Evolutionary conservation across 1,139 yeast species (phyloP).

Genomic region (Candida neerlandica): DNA sequence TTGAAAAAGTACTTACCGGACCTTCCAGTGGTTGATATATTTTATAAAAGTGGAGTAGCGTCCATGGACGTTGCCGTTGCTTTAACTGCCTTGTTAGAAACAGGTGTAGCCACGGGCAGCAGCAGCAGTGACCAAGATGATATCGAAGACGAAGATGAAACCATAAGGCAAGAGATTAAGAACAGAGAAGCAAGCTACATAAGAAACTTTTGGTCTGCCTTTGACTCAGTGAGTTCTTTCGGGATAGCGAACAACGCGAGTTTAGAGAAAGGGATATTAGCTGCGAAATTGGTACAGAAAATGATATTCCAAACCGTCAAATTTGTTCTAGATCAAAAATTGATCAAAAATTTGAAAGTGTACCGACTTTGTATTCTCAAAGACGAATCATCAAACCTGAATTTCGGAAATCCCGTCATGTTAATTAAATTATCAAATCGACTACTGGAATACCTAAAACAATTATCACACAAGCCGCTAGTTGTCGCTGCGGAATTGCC

Average conservation of each 20-base stretch:
- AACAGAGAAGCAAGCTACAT: slow-evolving; percentile 76
- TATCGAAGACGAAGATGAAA: slow-evolving; percentile 35
- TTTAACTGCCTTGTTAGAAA: slow-evolving; percentile 77
- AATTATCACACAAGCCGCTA: slow-evolving; percentile 72
- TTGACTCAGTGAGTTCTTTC: slow-evolving; percentile 87
- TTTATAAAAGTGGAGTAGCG: slow-evolving; percentile 63
- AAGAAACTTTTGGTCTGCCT: slow-evolving; percentile 89
- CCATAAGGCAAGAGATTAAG: slow-evolving; percentile 46
- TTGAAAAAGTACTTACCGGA: slow-evolving; percentile 67
- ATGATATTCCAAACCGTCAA: slow-evolving; percentile 89
- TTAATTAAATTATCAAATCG: slow-evolving; percentile 83
- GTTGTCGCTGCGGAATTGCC: slow-evolving; percentile 86
- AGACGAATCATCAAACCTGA: slow-evolving; percentile 72
- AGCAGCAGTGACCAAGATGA: slow-evolving; percentile 24
- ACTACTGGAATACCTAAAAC: slow-evolving; percentile 89
- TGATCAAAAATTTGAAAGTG: slow-evolving; percentile 75
- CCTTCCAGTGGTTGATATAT: slow-evolving; percentile 70
- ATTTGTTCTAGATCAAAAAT: slow-evolving; percentile 79
- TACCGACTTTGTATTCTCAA: slow-evolving; percentile 86
- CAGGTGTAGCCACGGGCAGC: slow-evolving; percentile 45
- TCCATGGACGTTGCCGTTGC: slow-evolving; percentile 96
- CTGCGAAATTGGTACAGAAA: slow-evolving; percentile 81
- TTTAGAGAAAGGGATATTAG: slow-evolving; percentile 19
- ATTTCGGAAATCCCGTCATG: slow-evolving; percentile 85
- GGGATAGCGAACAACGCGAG: slow-evolving; percentile 24